These are phyloP conservation scores for Purpureocillium lavendulum DNA, from an alignment of 2,329 filamentous ascomycete genomes.

Conservation along the genomic window DNA sequence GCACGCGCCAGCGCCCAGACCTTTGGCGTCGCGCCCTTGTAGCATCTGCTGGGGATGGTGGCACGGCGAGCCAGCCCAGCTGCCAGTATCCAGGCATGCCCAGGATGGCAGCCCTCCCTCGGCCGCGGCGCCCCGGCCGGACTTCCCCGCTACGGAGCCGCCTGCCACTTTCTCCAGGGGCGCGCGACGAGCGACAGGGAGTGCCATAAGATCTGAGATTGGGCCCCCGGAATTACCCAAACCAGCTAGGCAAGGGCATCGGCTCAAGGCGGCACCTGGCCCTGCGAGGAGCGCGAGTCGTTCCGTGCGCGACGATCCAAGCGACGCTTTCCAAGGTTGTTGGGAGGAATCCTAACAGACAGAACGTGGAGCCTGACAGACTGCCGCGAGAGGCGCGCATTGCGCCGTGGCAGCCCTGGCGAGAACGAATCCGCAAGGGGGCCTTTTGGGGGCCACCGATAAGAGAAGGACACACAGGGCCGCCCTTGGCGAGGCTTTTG, in stretches of 20 bases:
- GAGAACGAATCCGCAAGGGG: neutral
- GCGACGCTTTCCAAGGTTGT: too few relatives aligned
- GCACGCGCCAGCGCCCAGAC: neutral
- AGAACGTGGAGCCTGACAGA: too few relatives aligned
- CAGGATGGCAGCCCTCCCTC: too few relatives aligned
- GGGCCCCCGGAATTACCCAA: constrained; percentile 21
- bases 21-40: neutral
- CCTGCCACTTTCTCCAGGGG: neutral
- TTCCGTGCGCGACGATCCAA: too few relatives aligned
- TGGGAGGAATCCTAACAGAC: neutral
- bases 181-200: constrained; percentile 12
- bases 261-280: constrained; percentile 4
- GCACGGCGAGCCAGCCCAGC: neutral
- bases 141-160: constrained; percentile 19
- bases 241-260: constrained; percentile 12
- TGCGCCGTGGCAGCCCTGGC: too few relatives aligned
- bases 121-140: constrained; percentile 9
- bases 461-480: neutral
- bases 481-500: too few relatives aligned
- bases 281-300: too few relatives aligned
- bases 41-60: neutral
- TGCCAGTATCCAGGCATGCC: too few relatives aligned
- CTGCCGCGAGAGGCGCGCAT: too few relatives aligned
- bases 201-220: constrained; percentile 23
- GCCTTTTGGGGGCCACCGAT: neutral